A percentile compares a stretch with the other conserved stretches of the same genome.
Evolutionary conservation across 2,329 filamentous ascomycete species (phyloP).

Genomic region (Botrytis galanthina): DNA sequence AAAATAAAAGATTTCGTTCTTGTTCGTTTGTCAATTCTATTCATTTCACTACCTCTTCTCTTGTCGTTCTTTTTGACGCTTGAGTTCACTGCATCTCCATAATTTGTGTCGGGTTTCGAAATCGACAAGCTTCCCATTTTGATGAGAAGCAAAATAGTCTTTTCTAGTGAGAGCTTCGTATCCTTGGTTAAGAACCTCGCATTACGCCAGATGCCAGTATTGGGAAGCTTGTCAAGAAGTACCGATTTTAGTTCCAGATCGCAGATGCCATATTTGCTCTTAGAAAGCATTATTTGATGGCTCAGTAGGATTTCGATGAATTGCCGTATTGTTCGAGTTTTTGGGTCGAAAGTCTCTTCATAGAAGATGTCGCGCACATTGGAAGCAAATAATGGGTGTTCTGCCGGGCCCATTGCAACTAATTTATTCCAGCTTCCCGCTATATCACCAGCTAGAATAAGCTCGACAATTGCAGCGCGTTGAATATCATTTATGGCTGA

Average conservation of each 20-base stretch:
- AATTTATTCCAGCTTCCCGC: background rate
- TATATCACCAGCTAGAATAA: background rate
- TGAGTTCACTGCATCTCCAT: background rate
- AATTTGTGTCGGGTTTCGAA: background rate
- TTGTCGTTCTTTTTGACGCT: background rate
- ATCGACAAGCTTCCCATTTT: background rate
- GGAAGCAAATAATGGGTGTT: background rate
- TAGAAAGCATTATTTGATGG: background rate
- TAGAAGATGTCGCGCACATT: background rate
- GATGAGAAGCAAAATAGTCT: background rate
- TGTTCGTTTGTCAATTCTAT: background rate
- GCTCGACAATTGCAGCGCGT: background rate
- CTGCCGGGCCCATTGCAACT: background rate
- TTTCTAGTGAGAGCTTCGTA: background rate
- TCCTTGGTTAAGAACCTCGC: accelerated
- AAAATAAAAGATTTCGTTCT: background rate
- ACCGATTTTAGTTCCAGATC: background rate
- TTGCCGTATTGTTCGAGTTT: background rate
- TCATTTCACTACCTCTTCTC: background rate
- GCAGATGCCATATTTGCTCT: accelerated
- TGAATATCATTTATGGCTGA: background rate
- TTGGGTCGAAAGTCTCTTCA: background rate
- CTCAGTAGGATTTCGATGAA: background rate
- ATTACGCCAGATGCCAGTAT: background rate
- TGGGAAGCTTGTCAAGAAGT: background rate